Conservation (phyloP, 140 eudicot species). For the Erigeron philadelphicus region DNA sequence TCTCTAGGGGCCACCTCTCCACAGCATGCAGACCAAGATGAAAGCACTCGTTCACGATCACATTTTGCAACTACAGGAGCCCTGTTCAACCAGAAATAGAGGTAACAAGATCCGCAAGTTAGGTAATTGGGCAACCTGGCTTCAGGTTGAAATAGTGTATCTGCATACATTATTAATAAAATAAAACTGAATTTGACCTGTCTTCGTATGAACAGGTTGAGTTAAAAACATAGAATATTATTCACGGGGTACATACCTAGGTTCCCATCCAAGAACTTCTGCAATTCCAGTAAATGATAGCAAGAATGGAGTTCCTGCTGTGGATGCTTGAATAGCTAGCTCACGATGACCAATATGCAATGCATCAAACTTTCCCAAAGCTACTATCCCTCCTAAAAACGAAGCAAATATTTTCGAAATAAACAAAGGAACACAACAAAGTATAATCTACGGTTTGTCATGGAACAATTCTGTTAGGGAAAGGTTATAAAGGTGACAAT, state of each 20-base stretch:
- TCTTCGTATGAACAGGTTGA: neutral
- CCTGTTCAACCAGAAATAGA: slow-evolving; percentile 38
- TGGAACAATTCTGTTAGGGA: neutral
- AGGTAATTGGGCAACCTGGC: slow-evolving; percentile 3
- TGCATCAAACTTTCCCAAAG: slow-evolving; percentile 96
- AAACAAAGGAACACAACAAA: neutral
- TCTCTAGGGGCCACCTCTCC: slow-evolving; percentile 62
- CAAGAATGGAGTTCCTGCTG: slow-evolving; percentile 76
- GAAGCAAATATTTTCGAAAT: neutral
- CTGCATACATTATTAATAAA: neutral
- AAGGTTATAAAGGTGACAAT: neutral
- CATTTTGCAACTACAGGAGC: slow-evolving; percentile 91
- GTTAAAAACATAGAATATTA: neutral
- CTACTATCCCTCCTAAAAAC: slow-evolving; percentile 77
- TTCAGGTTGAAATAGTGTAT: neutral
- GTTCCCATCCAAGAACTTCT: slow-evolving; percentile 95
- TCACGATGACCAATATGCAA: slow-evolving; percentile 96
- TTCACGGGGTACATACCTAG: slow-evolving; percentile 45
- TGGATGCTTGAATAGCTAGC: slow-evolving; percentile 93
- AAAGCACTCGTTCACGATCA: slow-evolving; percentile 76
- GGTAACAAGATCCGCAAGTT: neutral
- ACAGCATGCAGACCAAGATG: slow-evolving; percentile 87
- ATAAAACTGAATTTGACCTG: neutral
- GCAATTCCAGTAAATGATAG: slow-evolving; percentile 92
- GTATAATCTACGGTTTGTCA: neutral